Evolutionary conservation across 495 filamentous ascomycete genomes (phyloP).

Genomic region (Tuber indicum): DNA sequence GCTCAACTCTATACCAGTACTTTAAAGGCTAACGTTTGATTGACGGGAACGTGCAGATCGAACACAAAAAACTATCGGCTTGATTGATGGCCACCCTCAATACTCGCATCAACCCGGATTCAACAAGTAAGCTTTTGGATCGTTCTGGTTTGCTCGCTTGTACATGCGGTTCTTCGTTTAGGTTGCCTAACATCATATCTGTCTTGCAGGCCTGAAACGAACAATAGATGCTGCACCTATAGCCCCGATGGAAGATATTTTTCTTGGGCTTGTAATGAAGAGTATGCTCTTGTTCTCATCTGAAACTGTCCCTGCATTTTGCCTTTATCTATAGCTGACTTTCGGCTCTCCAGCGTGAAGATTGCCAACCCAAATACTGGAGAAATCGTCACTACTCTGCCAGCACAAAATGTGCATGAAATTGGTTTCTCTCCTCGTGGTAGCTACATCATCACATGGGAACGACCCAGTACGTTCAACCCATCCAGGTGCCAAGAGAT

Average conservation of each 20-base stretch:
- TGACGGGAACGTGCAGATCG: slow-evolving; percentile 49
- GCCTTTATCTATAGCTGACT: slow-evolving; percentile 21
- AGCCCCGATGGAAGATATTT: slow-evolving; percentile 92
- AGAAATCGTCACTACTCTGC: slow-evolving; percentile 65
- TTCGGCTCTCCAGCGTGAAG: slow-evolving; percentile 54
- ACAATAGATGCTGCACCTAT: slow-evolving; percentile 86
- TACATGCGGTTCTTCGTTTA: neutral
- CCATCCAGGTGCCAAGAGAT: neutral
- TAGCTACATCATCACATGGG: slow-evolving; percentile 92
- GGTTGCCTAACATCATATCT: slow-evolving; percentile 13
- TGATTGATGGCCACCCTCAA: slow-evolving; percentile 80
- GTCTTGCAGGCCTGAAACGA: slow-evolving; percentile 72
- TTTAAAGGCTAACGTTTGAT: slow-evolving; percentile 18
- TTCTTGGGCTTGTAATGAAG: slow-evolving; percentile 84
- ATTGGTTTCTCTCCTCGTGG: slow-evolving; percentile 88
- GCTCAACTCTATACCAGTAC: neutral
- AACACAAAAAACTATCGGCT: slow-evolving; percentile 89
- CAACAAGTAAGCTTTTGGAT: slow-evolving; percentile 49
- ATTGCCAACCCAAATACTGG: slow-evolving; percentile 77
- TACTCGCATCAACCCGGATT: slow-evolving; percentile 84
- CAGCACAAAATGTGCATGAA: slow-evolving; percentile 78
- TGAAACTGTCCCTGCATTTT: neutral
- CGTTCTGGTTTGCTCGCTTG: neutral
- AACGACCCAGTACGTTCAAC: slow-evolving; percentile 53
- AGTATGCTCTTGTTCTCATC: slow-evolving; percentile 46